These are phyloP conservation scores for Solanum hybrid DNA, from an alignment of 305 asterid species.

Conservation along the genomic window DNA sequence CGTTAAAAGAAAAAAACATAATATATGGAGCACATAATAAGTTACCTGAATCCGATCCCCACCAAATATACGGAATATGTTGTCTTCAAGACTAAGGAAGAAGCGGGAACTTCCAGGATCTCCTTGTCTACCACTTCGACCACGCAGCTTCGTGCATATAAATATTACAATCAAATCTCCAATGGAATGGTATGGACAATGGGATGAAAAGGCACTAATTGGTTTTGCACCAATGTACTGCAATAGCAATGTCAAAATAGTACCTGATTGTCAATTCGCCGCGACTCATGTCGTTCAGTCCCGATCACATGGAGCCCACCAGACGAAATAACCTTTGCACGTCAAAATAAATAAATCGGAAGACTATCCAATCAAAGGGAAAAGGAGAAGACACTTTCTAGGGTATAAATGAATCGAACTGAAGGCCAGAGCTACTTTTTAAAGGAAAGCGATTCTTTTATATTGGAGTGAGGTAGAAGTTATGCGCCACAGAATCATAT, in stretches of 20 bases:
- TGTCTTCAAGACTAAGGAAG: conserved; percentile 97
- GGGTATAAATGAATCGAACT: not conserved
- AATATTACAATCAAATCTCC: not conserved
- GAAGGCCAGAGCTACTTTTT: not conserved
- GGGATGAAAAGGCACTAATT: not conserved
- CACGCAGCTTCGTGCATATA: conserved; percentile 65
- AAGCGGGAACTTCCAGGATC: conserved; percentile 99
- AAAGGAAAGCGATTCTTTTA: not conserved
- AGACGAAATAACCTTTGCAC: conserved; percentile 67
- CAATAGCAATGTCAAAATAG: conserved; percentile 9
- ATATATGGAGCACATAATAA: not conserved
- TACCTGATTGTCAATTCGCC: conserved; percentile 98
- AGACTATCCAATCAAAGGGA: not conserved
- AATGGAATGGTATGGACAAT: not conserved
- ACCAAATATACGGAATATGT: conserved; percentile 94
- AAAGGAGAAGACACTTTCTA: not conserved
- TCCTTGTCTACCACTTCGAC: conserved; percentile 99
- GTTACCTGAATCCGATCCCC: conserved; percentile 95
- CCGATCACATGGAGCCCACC: conserved; percentile 99
- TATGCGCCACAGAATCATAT: not conserved
- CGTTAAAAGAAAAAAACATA: not conserved
- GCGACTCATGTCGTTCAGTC: conserved; percentile 97
- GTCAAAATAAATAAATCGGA: not conserved
- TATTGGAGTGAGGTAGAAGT: not conserved
- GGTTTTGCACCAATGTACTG: not conserved